phyloP scores from a whole-genome alignment of 257 asterid species.

The Solanum bukasovii region DNA sequence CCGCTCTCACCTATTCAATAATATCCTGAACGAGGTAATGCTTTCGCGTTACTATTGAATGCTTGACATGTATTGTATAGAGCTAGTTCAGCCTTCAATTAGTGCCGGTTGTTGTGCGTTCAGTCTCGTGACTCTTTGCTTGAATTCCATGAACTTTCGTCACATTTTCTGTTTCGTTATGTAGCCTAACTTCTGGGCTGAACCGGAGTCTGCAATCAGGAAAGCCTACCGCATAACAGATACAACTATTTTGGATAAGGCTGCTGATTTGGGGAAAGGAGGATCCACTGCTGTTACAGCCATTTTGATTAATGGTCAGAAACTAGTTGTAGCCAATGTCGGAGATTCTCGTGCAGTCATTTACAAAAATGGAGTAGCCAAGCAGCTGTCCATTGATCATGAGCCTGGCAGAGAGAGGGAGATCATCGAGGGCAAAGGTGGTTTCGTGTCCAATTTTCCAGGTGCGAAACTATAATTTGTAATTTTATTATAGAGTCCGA shows the following conservation, averaged over 20 bases:
- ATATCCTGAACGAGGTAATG: slow-evolving; percentile 65
- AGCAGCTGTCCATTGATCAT: slow-evolving; percentile 80
- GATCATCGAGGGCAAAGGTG: slow-evolving; percentile 71
- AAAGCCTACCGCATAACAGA: slow-evolving; percentile 73
- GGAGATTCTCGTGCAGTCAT: slow-evolving; percentile 97
- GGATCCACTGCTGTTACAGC: slow-evolving; percentile 98
- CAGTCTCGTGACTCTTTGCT: neutral
- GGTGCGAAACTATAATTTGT: slow-evolving; percentile 24
- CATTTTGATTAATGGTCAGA: slow-evolving; percentile 63
- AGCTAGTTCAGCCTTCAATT: neutral
- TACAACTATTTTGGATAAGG: slow-evolving; percentile 54
- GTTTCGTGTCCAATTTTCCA: slow-evolving; percentile 72
- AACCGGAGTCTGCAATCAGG: slow-evolving; percentile 60
- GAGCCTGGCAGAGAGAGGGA: slow-evolving; percentile 70
- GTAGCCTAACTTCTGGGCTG: slow-evolving; percentile 83
- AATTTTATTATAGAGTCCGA: neutral
- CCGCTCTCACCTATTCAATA: slow-evolving; percentile 66
- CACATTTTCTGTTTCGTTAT: neutral
- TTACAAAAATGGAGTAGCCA: slow-evolving; percentile 67
- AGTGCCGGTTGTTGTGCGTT: neutral
- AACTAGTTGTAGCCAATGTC: slow-evolving; percentile 83
- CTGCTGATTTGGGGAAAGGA: slow-evolving; percentile 68
- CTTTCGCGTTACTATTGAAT: neutral
- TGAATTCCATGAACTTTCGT: neutral
- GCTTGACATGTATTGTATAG: neutral